phyloP scores from a whole-genome alignment of 2,329 filamentous ascomycete genomes.

The Incumbomyces delicatus region DNA sequence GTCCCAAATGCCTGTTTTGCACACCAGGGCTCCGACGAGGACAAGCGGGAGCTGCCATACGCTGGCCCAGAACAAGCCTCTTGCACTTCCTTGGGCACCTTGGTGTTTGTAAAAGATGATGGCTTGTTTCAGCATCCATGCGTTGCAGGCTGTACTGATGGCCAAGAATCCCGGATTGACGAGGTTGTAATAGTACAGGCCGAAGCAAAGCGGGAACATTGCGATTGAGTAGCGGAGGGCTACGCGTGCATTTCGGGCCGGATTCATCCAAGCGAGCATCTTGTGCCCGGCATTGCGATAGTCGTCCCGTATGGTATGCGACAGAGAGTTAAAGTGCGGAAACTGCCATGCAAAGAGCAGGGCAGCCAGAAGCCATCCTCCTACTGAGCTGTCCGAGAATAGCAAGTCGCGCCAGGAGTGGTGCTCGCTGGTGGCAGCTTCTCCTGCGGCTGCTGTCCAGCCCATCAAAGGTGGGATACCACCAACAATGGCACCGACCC shows the following conservation, averaged over 20 bases:
- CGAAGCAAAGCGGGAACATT: constrained; percentile 79
- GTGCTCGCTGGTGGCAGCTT: constrained; percentile 62
- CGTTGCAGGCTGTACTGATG: constrained; percentile 72
- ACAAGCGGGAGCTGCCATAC: constrained; percentile 91
- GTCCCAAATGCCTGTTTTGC: constrained; percentile 89
- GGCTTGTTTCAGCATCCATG: constrained; percentile 74
- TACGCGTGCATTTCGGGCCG: constrained; percentile 73
- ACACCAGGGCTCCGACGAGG: constrained; percentile 78
- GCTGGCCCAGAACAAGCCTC: constrained; percentile 89
- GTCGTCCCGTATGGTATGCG: constrained; percentile 79
- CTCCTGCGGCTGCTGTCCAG: constrained; percentile 88
- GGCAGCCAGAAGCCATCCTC: constrained; percentile 80
- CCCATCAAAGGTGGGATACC: constrained; percentile 95
- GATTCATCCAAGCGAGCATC: constrained; percentile 80
- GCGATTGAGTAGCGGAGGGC: constrained; percentile 75
- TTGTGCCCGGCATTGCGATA: constrained; percentile 62
- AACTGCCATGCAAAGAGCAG: constrained; percentile 95
- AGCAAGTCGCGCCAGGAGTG: constrained; percentile 71
- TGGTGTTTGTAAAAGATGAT: constrained; percentile 69
- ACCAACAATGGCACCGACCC: constrained; percentile 86
- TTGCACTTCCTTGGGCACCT: constrained; percentile 69
- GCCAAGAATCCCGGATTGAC: constrained; percentile 78
- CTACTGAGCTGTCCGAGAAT: constrained; percentile 57
- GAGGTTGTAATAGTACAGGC: constrained; percentile 65
- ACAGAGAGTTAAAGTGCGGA: constrained; percentile 92